Evolutionary conservation across 1,284 basidiomycete genomes (phyloP), one percentile per base, ranked within the genome.

Genomic region (Marasmius tenuissimus): DNA sequence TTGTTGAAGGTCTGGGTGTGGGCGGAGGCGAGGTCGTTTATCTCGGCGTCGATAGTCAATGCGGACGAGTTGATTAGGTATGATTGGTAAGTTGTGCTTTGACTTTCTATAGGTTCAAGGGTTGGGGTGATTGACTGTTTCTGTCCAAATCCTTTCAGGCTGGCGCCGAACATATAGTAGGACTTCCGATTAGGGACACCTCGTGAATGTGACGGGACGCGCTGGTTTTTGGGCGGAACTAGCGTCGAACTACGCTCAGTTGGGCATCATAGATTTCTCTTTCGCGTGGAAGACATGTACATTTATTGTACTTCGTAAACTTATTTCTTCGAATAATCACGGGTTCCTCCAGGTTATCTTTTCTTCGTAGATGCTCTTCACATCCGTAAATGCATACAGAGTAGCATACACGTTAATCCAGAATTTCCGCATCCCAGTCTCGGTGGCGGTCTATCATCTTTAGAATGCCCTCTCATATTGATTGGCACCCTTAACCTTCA

Each of bases 1-100:
- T 87, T 97, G 80, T 75, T 95, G 66, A 97, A 97, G 91, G 81
- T 96, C 48, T 97, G 95, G 96, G 83, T 96, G 18, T 94, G 88
- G 85, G 81, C 96, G 58, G 96, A 98, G 77, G 94, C 94, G 12
- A 84, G 95, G 61, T 88, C 92, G 63, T 81, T 96, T 58, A 93
- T 91, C n/a, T 87, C 89, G 1, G 80, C 90, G 8, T 89, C 91
- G 2, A 81, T 91, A 48, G 83, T 88, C 57, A 88, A 93, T 67
- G 85, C 87, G 22, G 91, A 97, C 68, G 89, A 95, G 56, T 75
- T 92, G 60, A 78, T 93, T 27, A 88, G 85, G 75, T 88, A 90
- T 72, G 92, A 91, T 73, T 85, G 85, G 91, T 92, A 69, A 66
- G 88, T 73, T 22, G 14, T 18, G 35, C 27, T n/a, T 34, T 38